These are phyloP conservation scores for Boletus subcaerulescens DNA, from an alignment of 768 basidiomycete species.

Conservation along the genomic window DNA sequence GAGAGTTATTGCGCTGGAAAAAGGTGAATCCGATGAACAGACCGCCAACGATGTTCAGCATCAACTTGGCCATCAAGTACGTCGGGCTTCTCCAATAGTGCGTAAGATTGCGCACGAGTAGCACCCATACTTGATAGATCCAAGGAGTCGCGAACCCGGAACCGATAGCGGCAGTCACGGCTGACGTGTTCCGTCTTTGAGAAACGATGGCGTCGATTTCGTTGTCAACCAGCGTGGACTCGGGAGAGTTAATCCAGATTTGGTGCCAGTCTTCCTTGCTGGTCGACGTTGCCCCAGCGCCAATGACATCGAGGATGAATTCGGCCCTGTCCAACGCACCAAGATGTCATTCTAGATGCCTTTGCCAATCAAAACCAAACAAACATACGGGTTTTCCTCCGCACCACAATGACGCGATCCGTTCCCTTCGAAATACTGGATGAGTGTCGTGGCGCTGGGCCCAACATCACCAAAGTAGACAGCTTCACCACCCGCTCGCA, in stretches of 20 bases:
- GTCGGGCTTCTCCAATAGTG: constrained; percentile 58
- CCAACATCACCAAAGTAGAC: constrained; percentile 74
- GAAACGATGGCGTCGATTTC: constrained; percentile 48
- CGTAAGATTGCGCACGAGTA: constrained; percentile 43
- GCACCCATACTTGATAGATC: constrained; percentile 43
- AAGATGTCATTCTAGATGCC: constrained; percentile 44
- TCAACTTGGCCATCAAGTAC: constrained; percentile 58
- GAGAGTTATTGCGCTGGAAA: constrained; percentile 49
- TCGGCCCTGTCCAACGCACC: constrained; percentile 41
- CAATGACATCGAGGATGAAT: constrained; percentile 69
- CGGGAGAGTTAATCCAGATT: constrained; percentile 54
- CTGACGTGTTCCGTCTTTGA: constrained; percentile 43
- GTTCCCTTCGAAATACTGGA: constrained; percentile 73
- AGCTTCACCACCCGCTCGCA: constrained; percentile 72
- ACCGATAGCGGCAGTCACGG: constrained; percentile 36
- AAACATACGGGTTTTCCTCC: constrained; percentile 61
- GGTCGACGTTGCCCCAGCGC: constrained; percentile 64
- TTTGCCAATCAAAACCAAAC: constrained; percentile 35
- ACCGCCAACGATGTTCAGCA: constrained; percentile 51
- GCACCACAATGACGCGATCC: constrained; percentile 61
- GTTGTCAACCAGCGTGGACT: constrained; percentile 34
- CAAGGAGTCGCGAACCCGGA: constrained; percentile 54
- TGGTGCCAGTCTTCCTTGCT: constrained; percentile 57
- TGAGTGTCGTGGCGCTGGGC: constrained; percentile 52
- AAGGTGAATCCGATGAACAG: constrained; percentile 64